Evolutionary conservation across 768 basidiomycete genomes (phyloP), one percentile per base, ranked within the genome.

Genomic region (Panellus pusillus): DNA sequence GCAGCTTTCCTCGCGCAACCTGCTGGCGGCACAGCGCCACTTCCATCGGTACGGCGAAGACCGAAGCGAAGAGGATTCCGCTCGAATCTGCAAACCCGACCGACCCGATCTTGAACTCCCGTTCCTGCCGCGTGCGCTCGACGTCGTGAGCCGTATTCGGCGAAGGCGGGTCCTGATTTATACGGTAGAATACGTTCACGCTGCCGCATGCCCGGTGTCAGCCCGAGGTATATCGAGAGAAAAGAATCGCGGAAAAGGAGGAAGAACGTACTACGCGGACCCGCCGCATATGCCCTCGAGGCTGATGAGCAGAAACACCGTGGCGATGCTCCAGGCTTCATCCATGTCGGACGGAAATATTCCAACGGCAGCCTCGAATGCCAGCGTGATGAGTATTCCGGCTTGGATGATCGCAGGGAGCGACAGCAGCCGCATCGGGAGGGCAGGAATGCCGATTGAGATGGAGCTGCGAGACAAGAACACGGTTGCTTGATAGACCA

Each of bases 261-360:
- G 58, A 40, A 57, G 44, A 52, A 77, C 89, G 66, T 63, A 92
- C 91, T 97, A 98, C 14, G 92, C 93, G 11, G 89, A 76, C 5
- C 96, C 96, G 28, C 96, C 96, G 59, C 93, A 96, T 40, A 97
- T 76, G 3, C 96, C 96, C 68, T 99, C 96, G 8, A 92, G 55
- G 58, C 88, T 84, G 62, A 99, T 86, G 42, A 97, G 78, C 11
- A 82, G 35, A 65, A 93, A 91, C 3, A 92, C 87, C 18, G 85
- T 63, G 14, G 76, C 63, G 57, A 93, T 82, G 54, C 78, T 84
- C 59, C 38, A 76, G 48, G 58, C 68, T 64, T 59, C 55, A 44
- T 73, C 68, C 8, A 69, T 61, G 6, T 74, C 76, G 11, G 38
- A 70, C 3, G 75, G 62, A 67, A 90, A 86, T 56, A 91, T 68